Evolutionary conservation across 768 basidiomycete genomes (phyloP).

Genomic region (Pleurotus citrinopileatus): DNA sequence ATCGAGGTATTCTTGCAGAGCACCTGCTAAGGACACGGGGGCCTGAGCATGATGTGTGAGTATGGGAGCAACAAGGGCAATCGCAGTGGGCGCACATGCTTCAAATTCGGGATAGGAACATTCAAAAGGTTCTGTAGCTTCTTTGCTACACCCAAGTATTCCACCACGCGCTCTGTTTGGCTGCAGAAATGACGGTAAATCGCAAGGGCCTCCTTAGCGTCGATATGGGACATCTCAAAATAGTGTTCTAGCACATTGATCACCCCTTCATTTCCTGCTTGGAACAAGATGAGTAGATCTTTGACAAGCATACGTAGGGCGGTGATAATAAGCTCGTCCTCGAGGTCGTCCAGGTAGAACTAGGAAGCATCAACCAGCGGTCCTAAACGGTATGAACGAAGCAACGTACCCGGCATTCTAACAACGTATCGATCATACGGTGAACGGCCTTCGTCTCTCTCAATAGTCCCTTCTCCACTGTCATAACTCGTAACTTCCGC

Average conservation of each 20-base stretch:
- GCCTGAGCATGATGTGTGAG: conserved; percentile 52
- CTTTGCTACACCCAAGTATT: conserved; percentile 88
- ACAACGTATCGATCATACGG: conserved; percentile 80
- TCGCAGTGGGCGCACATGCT: conserved; percentile 58
- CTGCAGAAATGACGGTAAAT: conserved; percentile 95
- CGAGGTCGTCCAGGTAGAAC: conserved; percentile 93
- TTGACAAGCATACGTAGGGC: conserved; percentile 94
- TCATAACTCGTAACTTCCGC: conserved; percentile 84
- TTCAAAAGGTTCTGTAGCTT: conserved; percentile 92
- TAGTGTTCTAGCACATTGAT: conserved; percentile 90
- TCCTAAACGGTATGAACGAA: conserved; percentile 1
- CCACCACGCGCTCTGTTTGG: conserved; percentile 90
- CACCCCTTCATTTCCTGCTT: conserved; percentile 94
- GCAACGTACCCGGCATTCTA: conserved; percentile 81
- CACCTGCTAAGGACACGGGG: conserved; percentile 89
- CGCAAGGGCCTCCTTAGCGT: conserved; percentile 78
- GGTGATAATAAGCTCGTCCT: conserved; percentile 86
- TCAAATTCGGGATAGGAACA: conserved; percentile 90
- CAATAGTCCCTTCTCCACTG: conserved; percentile 93
- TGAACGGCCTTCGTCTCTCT: conserved; percentile 92
- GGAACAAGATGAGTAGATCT: conserved; percentile 92
- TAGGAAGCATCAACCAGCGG: conserved; percentile 26
- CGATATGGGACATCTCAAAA: conserved; percentile 96
- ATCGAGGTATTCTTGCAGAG: conserved; percentile 92
- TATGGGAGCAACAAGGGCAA: neutral